Base-by-base conservation (phyloP, 1,139 yeast species). In the Debaryomyces singareniensis region DNA sequence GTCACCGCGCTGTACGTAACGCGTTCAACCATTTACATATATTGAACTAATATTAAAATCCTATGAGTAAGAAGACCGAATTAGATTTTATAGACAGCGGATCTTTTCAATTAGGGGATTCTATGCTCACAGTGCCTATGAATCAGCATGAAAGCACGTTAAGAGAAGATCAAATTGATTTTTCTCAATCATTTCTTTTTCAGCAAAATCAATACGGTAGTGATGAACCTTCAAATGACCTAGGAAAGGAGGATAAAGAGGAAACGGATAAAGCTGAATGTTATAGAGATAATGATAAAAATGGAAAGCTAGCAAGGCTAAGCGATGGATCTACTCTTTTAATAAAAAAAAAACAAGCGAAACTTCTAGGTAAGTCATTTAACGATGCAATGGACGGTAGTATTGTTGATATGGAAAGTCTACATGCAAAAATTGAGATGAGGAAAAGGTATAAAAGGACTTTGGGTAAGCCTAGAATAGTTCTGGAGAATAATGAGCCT, bases 371-470 rank as follows among this genome's bases (percentile, higher is more conserved):
- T n/a, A 18, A n/a, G n/a, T 18, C n/a, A n/a, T n/a, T n/a, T n/a
- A n/a, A n/a, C n/a, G 12, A 12, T 5, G n/a, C n/a, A 6, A 11
- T 22, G 12, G 13, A 13, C 5, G 5, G n/a, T 5, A n/a, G n/a
- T n/a, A n/a, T n/a, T n/a, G n/a, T n/a, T n/a, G 54, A 61, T 33
- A 59, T 59, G 54, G 61, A 60, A 26, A 34, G 35, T 2, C 39
- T 63, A 14, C 55, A 58, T 36, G 47, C 47, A 25, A 53, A 45
- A 33, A 63, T 57, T 1, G 49, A 51, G 22, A 35, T 57, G 28
- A 41, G 45, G 28, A 51, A 53, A 26, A 35, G 46, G 12, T 36
- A 47, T 23, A 51, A 53, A 30, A 42, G 47, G 13, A 50, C 45
- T 24, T 40, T 42, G 20, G 26, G 35, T 16, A 42, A 40, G 14